phyloP scores from a whole-genome alignment of 208 protist genomes.

The Blastocrithidia nonstop region DNA sequence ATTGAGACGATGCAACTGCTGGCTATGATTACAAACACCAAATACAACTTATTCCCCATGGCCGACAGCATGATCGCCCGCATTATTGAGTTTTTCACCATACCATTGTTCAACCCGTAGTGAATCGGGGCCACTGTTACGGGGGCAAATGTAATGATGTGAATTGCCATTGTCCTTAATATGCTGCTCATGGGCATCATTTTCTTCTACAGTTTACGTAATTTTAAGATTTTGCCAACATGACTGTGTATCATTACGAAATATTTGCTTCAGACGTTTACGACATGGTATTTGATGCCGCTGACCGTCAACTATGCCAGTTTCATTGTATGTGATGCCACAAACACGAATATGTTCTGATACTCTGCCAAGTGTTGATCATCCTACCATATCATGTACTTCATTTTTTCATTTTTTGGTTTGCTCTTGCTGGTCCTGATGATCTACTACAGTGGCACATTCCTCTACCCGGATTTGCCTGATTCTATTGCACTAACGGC shows the following conservation, averaged over 20 bases:
- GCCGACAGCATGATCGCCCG: background rate
- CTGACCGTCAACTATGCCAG: background rate
- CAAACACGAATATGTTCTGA: background rate
- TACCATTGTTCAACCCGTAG: background rate
- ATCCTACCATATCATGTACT: background rate
- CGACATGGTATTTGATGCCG: background rate
- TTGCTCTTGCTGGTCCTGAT: background rate
- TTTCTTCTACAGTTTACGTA: background rate
- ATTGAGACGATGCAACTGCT: conserved; percentile 8
- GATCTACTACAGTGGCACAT: background rate
- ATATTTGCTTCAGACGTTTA: background rate
- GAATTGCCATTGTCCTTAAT: background rate
- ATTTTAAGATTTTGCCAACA: background rate
- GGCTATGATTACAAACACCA: conserved; percentile 3
- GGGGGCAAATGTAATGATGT: background rate
- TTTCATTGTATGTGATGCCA: background rate
- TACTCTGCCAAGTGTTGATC: background rate
- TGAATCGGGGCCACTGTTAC: background rate
- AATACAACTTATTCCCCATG: background rate
- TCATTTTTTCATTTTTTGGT: background rate
- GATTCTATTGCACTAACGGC: background rate
- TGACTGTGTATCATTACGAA: background rate
- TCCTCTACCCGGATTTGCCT: background rate
- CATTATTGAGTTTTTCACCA: background rate
- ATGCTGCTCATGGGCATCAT: background rate